These are phyloP conservation scores for Toxicodendron radicans DNA, from an alignment of 345 rosid genomes.

Conservation along the genomic window DNA sequence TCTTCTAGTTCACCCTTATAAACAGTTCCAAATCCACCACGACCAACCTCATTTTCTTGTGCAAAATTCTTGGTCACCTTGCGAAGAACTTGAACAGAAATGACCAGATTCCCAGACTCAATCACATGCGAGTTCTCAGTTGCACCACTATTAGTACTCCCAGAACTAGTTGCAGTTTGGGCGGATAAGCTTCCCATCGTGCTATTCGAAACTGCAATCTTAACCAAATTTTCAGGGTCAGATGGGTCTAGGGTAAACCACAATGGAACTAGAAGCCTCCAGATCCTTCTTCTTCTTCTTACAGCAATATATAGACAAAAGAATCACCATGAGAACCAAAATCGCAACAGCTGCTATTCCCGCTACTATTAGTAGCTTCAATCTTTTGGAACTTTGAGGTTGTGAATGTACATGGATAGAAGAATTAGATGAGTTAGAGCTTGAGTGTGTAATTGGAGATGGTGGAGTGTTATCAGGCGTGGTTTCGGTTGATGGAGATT, in stretches of 20 bases:
- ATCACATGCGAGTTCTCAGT: slow-evolving; percentile 34
- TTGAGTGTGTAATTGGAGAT: slow-evolving; percentile 19
- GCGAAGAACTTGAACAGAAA: slow-evolving; percentile 50
- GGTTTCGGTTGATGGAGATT: slow-evolving; percentile 21
- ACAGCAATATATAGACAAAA: slow-evolving; percentile 27
- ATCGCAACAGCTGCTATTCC: slow-evolving; percentile 22
- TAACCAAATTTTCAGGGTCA: slow-evolving; percentile 29
- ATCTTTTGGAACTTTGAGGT: slow-evolving; percentile 10
- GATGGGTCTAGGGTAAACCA: slow-evolving; percentile 43
- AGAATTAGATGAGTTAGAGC: slow-evolving; percentile 13
- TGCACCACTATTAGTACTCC: slow-evolving; percentile 36
- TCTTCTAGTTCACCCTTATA: slow-evolving; percentile 56
- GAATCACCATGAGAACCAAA: slow-evolving; percentile 20
- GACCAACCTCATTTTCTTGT: slow-evolving; percentile 43
- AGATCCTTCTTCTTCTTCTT: slow-evolving; percentile 30
- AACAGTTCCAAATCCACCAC: slow-evolving; percentile 55
- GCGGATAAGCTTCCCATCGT: slow-evolving; percentile 29
- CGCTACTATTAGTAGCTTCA: slow-evolving; percentile 15
- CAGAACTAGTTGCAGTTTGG: slow-evolving; percentile 31
- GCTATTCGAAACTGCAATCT: slow-evolving; percentile 30
- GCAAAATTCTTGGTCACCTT: slow-evolving; percentile 47
- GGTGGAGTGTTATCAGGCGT: slow-evolving; percentile 22
- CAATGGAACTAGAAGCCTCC: slow-evolving; percentile 27
- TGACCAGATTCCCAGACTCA: slow-evolving; percentile 38
- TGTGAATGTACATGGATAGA: slow-evolving; percentile 18